Base-by-base conservation (phyloP, 306 rosid species). In the Pyrus communis region DNA sequence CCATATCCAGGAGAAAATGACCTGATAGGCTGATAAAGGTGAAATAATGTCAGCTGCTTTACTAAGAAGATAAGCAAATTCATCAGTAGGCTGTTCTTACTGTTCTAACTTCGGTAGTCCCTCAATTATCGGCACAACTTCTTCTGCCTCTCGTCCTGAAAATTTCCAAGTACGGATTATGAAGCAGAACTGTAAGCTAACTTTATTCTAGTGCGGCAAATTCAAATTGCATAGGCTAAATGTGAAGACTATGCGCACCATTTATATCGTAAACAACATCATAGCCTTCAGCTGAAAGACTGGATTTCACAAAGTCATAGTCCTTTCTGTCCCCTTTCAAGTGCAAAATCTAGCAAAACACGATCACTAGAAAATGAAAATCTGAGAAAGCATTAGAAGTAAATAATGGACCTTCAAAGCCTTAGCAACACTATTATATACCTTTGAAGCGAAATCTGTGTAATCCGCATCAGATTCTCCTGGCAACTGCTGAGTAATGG, bases 241-340 rank as follows among this genome's bases (percentile, higher is more conserved):
- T 30, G 40, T 59, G 64, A 70, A 52, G 59, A 79, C 51, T 73
- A 4, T 62, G 51, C 91, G 21, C 69, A 92, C 97, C 99, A 71
- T 95, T 95, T 68, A 95, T 95, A 84, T 95, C 99, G 12, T 95
- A 95, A 70, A 95, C 99, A 67, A 95, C 97, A 71, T 95, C 93
- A 79, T 83, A 95, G 75, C 97, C 97, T 79, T 88, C 66, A 45
- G 90, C 93, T 12, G 99, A 90, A 76, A 95, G 97, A 78, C 96
- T 92, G 58, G 97, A 89, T 84, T 86, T 95, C 17, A 92, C 99
- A 81, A 89, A 92, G 2, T 92, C 97, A 54, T 79, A 89, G 86
- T 95, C 99, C 77, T 84, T 72, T 78, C 99, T 92, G 84, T 95
- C 97, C 72, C 99, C 97, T 86, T 95, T 95, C 89, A 95, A 84